A percentile compares a stretch with the other conserved stretches of the same genome.
These are phyloP conservation scores for Elaphomyces granulatus DNA, from an alignment of 495 filamentous ascomycete genomes.

Conservation along the genomic window DNA sequence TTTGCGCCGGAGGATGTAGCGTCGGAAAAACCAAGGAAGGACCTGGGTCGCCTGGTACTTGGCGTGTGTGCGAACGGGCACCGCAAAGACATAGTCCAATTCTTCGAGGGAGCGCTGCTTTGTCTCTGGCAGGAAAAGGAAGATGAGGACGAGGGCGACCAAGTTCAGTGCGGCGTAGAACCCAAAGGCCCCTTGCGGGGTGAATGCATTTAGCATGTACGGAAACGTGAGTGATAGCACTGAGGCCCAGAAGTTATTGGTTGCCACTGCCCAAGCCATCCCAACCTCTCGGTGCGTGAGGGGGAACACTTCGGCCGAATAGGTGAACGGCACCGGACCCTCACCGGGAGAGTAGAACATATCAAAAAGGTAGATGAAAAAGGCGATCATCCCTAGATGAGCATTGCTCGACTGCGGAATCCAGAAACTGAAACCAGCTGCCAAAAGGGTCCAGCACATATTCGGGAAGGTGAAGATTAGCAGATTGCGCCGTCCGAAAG, in stretches of 20 bases:
- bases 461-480: constrained; percentile 76
- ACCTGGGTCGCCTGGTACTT: constrained; percentile 33
- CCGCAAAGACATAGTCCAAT: constrained; percentile 42
- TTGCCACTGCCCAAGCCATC: constrained; percentile 61
- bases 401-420: constrained; percentile 37
- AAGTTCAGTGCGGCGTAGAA: constrained; percentile 50
- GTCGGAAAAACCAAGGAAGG: constrained; percentile 40
- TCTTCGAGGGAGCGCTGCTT: constrained; percentile 48
- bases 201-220: constrained; percentile 39
- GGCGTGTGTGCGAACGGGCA: constrained; percentile 34
- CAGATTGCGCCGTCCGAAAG: constrained; percentile 60
- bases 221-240: constrained; percentile 54
- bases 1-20: constrained; percentile 32
- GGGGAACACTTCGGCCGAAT: constrained; percentile 67
- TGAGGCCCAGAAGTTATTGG: constrained; percentile 51
- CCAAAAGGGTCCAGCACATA: constrained; percentile 68
- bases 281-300: constrained; percentile 59
- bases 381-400: constrained; percentile 47
- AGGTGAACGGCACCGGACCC: constrained; percentile 72
- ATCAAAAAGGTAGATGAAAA: constrained; percentile 58
- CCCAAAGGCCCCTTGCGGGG: constrained; percentile 39
- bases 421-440: constrained; percentile 55
- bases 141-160: constrained; percentile 49
- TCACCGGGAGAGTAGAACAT: constrained; percentile 69
- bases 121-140: constrained; percentile 49